Percentiles rank a stretch among this genome's conserved stretches.
phyloP scores from a whole-genome alignment of 129 eudicot genomes.

The Gnaphalium uliginosum region DNA sequence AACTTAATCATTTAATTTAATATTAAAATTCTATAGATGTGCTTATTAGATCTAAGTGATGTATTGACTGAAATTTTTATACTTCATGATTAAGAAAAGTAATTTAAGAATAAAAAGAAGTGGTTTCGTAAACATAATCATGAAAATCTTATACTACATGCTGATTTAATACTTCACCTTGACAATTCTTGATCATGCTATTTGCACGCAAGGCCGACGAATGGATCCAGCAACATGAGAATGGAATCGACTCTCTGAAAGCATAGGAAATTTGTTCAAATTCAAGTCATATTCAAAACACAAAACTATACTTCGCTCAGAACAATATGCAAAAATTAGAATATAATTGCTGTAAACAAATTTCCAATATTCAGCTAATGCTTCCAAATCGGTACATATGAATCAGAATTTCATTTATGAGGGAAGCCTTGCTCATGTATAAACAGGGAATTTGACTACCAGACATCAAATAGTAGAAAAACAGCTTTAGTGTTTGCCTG shows the following conservation, averaged over 20 bases:
- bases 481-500: not conserved
- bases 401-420: not conserved
- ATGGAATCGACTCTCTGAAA: conserved; percentile 40
- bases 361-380: conserved; percentile 17
- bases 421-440: conserved; percentile 2
- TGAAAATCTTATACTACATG: conserved; percentile 7
- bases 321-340: not conserved
- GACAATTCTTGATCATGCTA: conserved; percentile 30
- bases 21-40: not conserved
- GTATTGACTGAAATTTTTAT: not conserved
- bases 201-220: conserved; percentile 40
- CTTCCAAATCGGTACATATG: conserved; percentile 5
- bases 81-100: too few relatives aligned
- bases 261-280: conserved; percentile 12
- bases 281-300: conserved; percentile 15
- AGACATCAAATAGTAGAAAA: not conserved
- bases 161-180: conserved; percentile 40
- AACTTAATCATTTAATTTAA: conserved; percentile 13
- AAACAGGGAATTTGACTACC: conserved; percentile 5
- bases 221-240: conserved; percentile 40
- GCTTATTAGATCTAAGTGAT: not conserved
- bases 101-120: too few relatives aligned
- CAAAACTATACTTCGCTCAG: not conserved
- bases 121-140: not conserved
- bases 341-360: not conserved